Base-by-base conservation (phyloP, 768 basidiomycete species). In the Boletus coccyginus region DNA sequence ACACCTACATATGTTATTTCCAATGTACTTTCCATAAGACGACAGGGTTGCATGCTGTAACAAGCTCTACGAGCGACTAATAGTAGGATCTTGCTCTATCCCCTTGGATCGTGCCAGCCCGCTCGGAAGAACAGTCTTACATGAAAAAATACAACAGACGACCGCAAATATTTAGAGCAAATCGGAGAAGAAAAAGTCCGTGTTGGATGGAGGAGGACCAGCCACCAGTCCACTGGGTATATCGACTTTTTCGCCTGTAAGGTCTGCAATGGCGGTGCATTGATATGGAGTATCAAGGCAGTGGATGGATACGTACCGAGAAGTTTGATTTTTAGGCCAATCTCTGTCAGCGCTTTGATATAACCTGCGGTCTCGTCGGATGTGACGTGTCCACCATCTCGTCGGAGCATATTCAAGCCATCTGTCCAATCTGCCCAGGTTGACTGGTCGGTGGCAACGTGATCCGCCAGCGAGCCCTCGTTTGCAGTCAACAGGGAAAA, bases 401-500 rank as follows among this genome's bases (percentile, higher is more conserved):
- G 76, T 40, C 91, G 78, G 41, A 95, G 79, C 85, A 95, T 90
- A 64, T 92, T 92, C 70, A 96, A 67, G 5, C 93, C 94, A 69
- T 96, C 94, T 3, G 92, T 92, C 94, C 94, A 96, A 73, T 96
- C 94, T 16, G 91, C 88, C 88, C 90, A 94, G 17, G 87, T 77
- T 17, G 86, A 84, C 50, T 83, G 80, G 69, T 93, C 85, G 31
- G 86, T 83, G 4, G 91, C 89, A 62, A 92, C 85, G 55, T 87
- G 82, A 67, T 92, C 89, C 5, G 88, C 90, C 55, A 92, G 67
- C 3, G 87, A 85, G 19, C 83, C 85, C 62, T 88, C 88, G 62
- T 80, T 83, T 8, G 83, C 77, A 55, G 81, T 86, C 50, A 92
- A 70, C 48, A 94, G 73, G 10, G 89, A 88, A 71, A 94, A 94